Evolutionary conservation across 108 stramenopile species (phyloP).

Genomic region (Schizochytrium sp.): DNA sequence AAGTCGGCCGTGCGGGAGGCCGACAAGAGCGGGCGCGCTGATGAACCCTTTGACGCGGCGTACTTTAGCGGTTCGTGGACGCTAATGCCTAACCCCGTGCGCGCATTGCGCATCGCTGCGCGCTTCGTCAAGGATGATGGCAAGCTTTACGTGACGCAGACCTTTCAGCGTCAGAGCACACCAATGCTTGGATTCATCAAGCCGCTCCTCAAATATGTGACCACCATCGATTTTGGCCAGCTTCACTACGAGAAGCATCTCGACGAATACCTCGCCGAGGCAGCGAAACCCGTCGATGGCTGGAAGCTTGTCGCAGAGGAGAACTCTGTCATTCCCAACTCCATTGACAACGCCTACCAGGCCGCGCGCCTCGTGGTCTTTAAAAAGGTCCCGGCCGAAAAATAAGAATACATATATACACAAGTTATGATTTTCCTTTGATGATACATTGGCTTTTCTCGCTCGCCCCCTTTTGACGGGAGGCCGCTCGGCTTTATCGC

Average conservation of each 20-base stretch:
- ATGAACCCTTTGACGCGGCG: slow-evolving; percentile 45
- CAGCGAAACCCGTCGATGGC: slow-evolving; percentile 11
- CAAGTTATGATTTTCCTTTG: no score
- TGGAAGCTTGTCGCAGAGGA: slow-evolving; percentile 36
- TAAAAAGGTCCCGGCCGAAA: not conserved
- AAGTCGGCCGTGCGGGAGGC: not conserved
- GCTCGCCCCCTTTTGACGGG: not conserved
- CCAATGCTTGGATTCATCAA: slow-evolving; percentile 47
- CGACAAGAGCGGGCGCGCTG: not conserved
- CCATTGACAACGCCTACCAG: slow-evolving; percentile 50
- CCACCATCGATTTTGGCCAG: slow-evolving; percentile 63
- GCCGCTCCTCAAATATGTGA: slow-evolving; percentile 54
- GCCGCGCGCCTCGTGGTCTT: slow-evolving; percentile 48
- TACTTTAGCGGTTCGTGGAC: slow-evolving; percentile 62
- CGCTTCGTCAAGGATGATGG: slow-evolving; percentile 28
- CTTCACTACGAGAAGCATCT: slow-evolving; percentile 43
- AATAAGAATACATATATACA: not conserved
- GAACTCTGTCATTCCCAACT: slow-evolving; percentile 44
- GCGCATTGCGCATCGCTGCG: slow-evolving; percentile 34
- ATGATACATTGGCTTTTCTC: no score
- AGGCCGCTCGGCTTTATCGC: not conserved
- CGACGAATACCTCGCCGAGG: slow-evolving; percentile 28
- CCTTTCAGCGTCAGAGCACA: slow-evolving; percentile 50
- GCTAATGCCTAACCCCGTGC: slow-evolving; percentile 53
- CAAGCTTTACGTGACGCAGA: slow-evolving; percentile 57